These are phyloP conservation scores for Cladosporium phlei DNA, from an alignment of 2,329 filamentous ascomycete genomes.

Conservation along the genomic window DNA sequence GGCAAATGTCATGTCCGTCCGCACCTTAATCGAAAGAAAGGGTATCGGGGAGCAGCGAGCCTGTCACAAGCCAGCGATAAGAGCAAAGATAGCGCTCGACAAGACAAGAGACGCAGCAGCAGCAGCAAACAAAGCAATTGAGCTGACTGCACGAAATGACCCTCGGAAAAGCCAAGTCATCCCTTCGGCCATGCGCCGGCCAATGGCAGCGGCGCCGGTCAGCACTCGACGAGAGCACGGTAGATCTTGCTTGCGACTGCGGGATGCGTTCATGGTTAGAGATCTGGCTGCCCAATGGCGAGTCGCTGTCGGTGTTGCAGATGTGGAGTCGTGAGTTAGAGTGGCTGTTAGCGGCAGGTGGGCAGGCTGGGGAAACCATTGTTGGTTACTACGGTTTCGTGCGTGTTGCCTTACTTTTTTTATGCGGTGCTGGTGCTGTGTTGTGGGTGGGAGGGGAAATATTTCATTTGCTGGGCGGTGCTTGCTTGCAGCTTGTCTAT, in stretches of 20 bases:
- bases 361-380: conserved; percentile 14
- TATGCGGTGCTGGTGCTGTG: too few species aligned
- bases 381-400: conserved; percentile 8
- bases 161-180: conserved; percentile 16
- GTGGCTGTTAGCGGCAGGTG: conserved; percentile 11
- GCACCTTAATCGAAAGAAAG: conserved; percentile 1
- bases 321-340: conserved; percentile 1
- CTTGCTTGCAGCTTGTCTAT: too few species aligned
- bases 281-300: conserved; percentile 7
- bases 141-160: conserved; percentile 23
- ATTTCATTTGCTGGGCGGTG: too few species aligned
- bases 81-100: conserved; percentile 12
- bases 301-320: too few species aligned
- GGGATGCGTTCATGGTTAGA: conserved; percentile 8
- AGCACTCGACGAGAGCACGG: conserved; percentile 7
- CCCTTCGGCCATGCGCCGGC: neutral
- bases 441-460: neutral
- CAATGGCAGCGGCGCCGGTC: conserved; percentile 2
- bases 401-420: too few species aligned
- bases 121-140: too few species aligned
- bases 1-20: neutral
- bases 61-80: conserved; percentile 23
- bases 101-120: conserved; percentile 3
- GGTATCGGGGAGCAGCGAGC: too few species aligned
- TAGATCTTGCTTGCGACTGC: conserved; percentile 11